Percentiles rank a stretch among this genome's conserved stretches.
Conservation (phyloP, 208 protist genomes). For the Leishmania arabica region DNA sequence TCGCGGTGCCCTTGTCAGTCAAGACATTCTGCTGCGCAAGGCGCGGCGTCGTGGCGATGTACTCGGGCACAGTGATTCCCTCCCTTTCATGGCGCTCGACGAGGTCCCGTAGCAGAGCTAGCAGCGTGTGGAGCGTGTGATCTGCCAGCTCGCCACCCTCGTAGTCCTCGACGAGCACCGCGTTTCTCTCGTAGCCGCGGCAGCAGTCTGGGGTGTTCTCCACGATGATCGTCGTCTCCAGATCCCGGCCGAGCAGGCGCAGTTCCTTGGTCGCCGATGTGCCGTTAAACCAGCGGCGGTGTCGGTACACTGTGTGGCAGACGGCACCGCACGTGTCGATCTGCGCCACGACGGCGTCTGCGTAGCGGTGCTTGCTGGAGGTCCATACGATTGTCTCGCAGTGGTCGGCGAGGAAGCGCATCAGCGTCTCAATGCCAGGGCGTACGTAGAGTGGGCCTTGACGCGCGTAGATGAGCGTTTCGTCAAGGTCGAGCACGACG, state of each 20-base stretch:
- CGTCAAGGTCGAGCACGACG: slow-evolving; percentile 92
- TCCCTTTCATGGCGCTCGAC: slow-evolving; percentile 46
- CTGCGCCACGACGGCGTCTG: slow-evolving; percentile 81
- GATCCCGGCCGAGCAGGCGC: slow-evolving; percentile 74
- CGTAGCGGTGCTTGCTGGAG: slow-evolving; percentile 78
- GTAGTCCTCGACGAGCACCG: slow-evolving; percentile 89
- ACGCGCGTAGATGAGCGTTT: slow-evolving; percentile 90
- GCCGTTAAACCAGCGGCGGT: slow-evolving; percentile 75
- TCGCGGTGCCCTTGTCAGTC: slow-evolving; percentile 65
- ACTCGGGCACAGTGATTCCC: slow-evolving; percentile 68
- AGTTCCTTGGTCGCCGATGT: slow-evolving; percentile 81
- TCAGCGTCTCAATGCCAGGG: slow-evolving; percentile 75
- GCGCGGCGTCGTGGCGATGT: slow-evolving; percentile 51
- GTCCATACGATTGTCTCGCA: slow-evolving; percentile 92
- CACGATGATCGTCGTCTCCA: slow-evolving; percentile 79
- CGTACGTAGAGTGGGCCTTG: slow-evolving; percentile 89
- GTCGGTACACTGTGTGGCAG: slow-evolving; percentile 77
- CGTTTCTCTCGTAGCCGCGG: slow-evolving; percentile 86
- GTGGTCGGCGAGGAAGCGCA: slow-evolving; percentile 73
- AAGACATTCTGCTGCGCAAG: slow-evolving; percentile 48
- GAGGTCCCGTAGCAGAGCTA: slow-evolving; percentile 71
- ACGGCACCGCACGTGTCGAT: slow-evolving; percentile 75
- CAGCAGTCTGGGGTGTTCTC: slow-evolving; percentile 93
- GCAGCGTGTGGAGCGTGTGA: slow-evolving; percentile 68
- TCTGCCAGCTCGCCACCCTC: slow-evolving; percentile 91